Evolutionary conservation across 169 alveolate genomes (phyloP).

Genomic region (Plasmodium gaboni): DNA sequence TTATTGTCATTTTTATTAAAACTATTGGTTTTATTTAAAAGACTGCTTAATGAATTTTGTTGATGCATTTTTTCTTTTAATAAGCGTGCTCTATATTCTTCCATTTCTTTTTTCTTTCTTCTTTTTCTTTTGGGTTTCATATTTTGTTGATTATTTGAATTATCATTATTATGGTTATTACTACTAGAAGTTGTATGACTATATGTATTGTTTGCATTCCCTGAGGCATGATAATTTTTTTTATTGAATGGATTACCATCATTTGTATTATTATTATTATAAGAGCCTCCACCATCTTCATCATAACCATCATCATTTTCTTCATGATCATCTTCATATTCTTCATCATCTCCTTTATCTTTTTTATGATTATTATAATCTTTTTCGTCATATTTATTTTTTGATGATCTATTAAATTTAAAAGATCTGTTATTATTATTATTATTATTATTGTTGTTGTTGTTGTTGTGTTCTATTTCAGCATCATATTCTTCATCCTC

Average conservation of each 20-base stretch:
- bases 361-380: slow-evolving; percentile 10
- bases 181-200: slow-evolving; percentile 2
- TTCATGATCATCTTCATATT: slow-evolving; percentile 38
- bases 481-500: too few species aligned
- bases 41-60: slow-evolving; percentile 62
- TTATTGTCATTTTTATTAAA: slow-evolving; percentile 36
- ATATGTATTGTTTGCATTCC: background rate
- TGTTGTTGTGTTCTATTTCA: too few species aligned
- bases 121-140: slow-evolving; percentile 75
- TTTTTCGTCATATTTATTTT: slow-evolving; percentile 21
- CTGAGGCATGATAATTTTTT: slow-evolving; percentile 3
- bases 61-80: slow-evolving; percentile 69
- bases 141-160: slow-evolving; percentile 28
- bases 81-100: slow-evolving; percentile 65
- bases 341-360: slow-evolving; percentile 36
- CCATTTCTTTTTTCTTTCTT: slow-evolving; percentile 77
- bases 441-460: slow-evolving; percentile 5
- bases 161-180: slow-evolving; percentile 10
- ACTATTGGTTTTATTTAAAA: slow-evolving; percentile 51
- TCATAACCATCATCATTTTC: slow-evolving; percentile 16
- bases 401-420: slow-evolving; percentile 47
- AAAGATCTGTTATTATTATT: slow-evolving; percentile 13
- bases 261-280: slow-evolving; percentile 21
- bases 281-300: slow-evolving; percentile 4
- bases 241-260: slow-evolving; percentile 19